Conservation (phyloP, 1,284 basidiomycete genomes). For the Tetrapyrgos nigripes region DNA sequence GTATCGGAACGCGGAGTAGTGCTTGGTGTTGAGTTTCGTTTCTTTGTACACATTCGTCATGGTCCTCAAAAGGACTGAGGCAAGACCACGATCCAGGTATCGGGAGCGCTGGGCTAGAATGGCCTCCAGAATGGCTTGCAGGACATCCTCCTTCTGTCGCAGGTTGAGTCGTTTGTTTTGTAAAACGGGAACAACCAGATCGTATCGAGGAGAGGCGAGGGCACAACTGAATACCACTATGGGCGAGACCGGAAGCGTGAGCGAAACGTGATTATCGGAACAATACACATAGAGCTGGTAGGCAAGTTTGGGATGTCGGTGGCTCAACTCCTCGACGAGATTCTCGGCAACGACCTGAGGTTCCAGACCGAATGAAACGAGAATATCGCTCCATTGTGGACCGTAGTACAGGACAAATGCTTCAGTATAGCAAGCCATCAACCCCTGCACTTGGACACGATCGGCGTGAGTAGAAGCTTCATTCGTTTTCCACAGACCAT, state of each 20-base stretch:
- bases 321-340: slow-evolving; percentile 14
- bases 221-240: slow-evolving; percentile 12
- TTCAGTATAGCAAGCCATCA: slow-evolving; percentile 33
- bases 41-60: slow-evolving; percentile 35
- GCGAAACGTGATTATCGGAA: slow-evolving; percentile 18
- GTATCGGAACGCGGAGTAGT: slow-evolving; percentile 45
- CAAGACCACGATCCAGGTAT: slow-evolving; percentile 33
- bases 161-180: slow-evolving; percentile 26
- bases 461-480: slow-evolving; percentile 17
- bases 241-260: slow-evolving; percentile 1
- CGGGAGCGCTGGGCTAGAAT: slow-evolving; percentile 35
- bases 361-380: slow-evolving; percentile 20
- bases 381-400: slow-evolving; percentile 27
- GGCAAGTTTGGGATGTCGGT: not conserved
- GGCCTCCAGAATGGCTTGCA: slow-evolving; percentile 36
- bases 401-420: slow-evolving; percentile 26
- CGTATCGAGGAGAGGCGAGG: slow-evolving; percentile 30
- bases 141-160: slow-evolving; percentile 32
- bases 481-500: slow-evolving; percentile 24
- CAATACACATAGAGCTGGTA: slow-evolving; percentile 17
- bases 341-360: slow-evolving; percentile 21
- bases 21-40: slow-evolving; percentile 24
- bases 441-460: slow-evolving; percentile 25
- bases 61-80: slow-evolving; percentile 32
- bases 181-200: slow-evolving; percentile 36